Base-by-base conservation (phyloP, 2,329 filamentous ascomycete species). In the Fusarium secorum region DNA sequence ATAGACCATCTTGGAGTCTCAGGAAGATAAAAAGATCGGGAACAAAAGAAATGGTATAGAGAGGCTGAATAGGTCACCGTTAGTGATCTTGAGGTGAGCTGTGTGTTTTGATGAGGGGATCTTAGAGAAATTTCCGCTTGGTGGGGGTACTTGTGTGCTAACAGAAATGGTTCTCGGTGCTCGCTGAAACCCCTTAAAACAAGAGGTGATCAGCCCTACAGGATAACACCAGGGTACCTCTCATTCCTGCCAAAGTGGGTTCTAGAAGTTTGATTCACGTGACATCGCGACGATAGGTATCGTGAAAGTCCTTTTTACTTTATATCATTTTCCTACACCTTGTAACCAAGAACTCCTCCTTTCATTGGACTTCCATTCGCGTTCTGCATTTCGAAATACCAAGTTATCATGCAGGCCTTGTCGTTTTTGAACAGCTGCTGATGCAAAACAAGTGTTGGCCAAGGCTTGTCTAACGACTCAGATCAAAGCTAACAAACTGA, bases 1-100 rank as follows among this genome's bases (percentile, higher is more conserved):
- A 84, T 93, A 97, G 49, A 99, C 96, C 96, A 99, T 97, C 5
- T 53, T 17, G 9, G 5, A 2, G 3, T 20, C 1, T 48, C 5
- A 28, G 7, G 10, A 28, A 20, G 36, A 13, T 18, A 13, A 13
- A n/a, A n/a, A n/a, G n/a, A n/a, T n/a, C n/a, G 4, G 11, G 18
- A 7, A 38, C 18, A 13, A 13, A 33, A 18, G 3, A 13, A 22
- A 30, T 6, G 13, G 7, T 3, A 20, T 22, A 33, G 22, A 46
- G 22, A 52, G 13, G 24, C 11, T 14, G 51, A 7, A 14, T 24
- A 7, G 18, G 38, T n/a, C 7, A 30, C 11, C 5, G 36, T 49
- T 15, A 7, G n/a, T 26, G 15, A 10, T 18, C n/a, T 51, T 22
- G 60, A 45, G 44, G 30, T 52, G 67, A 55, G 35, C 17, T 52